Conservation (phyloP, 2,329 filamentous ascomycete genomes). For the Neofusicoccum kwambonambiense region DNA sequence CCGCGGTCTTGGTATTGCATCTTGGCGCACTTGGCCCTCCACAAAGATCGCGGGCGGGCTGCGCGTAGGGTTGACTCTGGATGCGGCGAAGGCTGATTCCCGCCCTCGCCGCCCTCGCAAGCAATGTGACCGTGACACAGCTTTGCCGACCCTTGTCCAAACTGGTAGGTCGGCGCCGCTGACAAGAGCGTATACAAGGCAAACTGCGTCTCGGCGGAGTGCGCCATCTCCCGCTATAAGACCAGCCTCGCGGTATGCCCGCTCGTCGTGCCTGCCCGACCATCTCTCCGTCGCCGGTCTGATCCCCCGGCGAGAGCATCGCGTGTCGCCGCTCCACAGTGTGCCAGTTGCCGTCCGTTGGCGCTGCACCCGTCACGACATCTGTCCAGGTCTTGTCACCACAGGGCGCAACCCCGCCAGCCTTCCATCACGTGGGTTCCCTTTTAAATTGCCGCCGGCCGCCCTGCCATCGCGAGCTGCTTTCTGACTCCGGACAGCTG, state of each 20-base stretch:
- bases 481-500: background rate
- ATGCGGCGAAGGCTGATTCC: slow-evolving; percentile 7
- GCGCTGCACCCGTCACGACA: background rate
- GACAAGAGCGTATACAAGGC: background rate
- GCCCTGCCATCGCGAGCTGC: background rate
- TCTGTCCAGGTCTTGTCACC: slow-evolving; percentile 2
- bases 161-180: background rate
- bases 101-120: background rate
- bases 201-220: background rate
- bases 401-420: background rate
- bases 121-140: slow-evolving; percentile 9
- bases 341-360: background rate
- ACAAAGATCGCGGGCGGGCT: slow-evolving; percentile 14
- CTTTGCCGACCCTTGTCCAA: background rate
- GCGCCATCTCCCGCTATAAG: slow-evolving; percentile 6
- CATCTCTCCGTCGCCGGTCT: background rate
- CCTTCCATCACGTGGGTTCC: background rate
- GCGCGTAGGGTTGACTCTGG: background rate
- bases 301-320: background rate
- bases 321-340: background rate
- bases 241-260: background rate
- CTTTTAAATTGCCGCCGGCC: background rate
- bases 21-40: slow-evolving; percentile 15
- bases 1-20: background rate
- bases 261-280: background rate